Base-by-base conservation (phyloP, 2,329 filamentous ascomycete species). In the Exophiala sideris region DNA sequence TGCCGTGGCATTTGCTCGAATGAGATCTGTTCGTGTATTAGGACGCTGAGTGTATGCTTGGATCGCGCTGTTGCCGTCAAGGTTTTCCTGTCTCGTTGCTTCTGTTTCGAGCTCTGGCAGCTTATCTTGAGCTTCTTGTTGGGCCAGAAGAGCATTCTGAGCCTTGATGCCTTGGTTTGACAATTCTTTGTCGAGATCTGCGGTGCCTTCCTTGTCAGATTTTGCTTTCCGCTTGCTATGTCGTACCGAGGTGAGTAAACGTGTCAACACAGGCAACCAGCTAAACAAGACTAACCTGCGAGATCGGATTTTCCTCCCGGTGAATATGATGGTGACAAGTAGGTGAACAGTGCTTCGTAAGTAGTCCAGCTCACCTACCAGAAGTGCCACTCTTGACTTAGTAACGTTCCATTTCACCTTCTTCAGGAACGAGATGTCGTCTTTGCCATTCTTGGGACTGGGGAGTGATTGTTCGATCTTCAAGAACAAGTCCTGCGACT, bases 351-450 rank as follows among this genome's bases (percentile, higher is more conserved):
- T 57, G 16, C 40, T 54, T 14, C 45, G 35, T 7, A 57, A 16
- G 18, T 54, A 54, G 11, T 57, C 51, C 14, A 57, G 33, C 41
- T 57, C 51, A 5, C 18, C 20, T 9, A 57, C 55, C 10, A 57
- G 51, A 5, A 54, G 24, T 16, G 29, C 50, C 14, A 57, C 55
- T 36, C 21, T 54, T 3, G 51, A 34, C 33, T 57, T 57, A 2
- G n/a, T 45, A 21, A 54, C 54, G 21, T 50, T 50, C 55, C 55
- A 54, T 29, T 50, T 54, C 24, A 57, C 20, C 46, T 50, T 57
- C 24, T 51, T 39, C 29, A 42, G 11, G 32, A 54, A 54, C 7
- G 32, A 39, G 2, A 54, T 42, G 10, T 45, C 21, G 29, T 50
- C 42, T 16, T 10, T 32, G 12, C 45, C n/a, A 5, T 46, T 29